Evolutionary conservation across 2,329 filamentous ascomycete species (phyloP).

Genomic region (Endothia cerciana): DNA sequence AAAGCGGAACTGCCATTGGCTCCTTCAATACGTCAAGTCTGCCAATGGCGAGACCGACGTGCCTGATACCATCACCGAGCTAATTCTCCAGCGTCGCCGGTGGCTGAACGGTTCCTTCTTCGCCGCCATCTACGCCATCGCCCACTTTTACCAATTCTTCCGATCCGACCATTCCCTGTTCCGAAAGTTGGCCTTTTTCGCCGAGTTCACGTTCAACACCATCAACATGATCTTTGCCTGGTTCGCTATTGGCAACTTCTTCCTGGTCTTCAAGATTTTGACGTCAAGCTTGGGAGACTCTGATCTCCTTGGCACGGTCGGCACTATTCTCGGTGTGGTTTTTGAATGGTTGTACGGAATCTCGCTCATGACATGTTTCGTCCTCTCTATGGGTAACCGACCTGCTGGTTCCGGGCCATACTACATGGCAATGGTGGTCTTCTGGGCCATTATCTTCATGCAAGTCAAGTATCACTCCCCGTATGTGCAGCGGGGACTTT

Average conservation of each 20-base stretch:
- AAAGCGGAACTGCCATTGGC: constrained; percentile 97
- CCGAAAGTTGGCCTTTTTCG: constrained; percentile 84
- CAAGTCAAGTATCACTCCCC: constrained; percentile 48
- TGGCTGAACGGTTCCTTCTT: constrained; percentile 99
- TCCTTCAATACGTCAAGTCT: constrained; percentile 97
- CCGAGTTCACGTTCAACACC: constrained; percentile 94
- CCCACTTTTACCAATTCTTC: constrained; percentile 96
- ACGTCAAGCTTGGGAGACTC: constrained; percentile 78
- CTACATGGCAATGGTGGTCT: constrained; percentile 97
- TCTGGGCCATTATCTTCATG: constrained; percentile 96
- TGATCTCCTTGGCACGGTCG: constrained; percentile 73
- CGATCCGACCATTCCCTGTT: constrained; percentile 86
- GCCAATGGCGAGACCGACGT: constrained; percentile 97
- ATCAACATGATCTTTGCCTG: constrained; percentile 98
- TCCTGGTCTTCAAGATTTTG: constrained; percentile 96
- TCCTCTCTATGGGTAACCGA: constrained; percentile 90
- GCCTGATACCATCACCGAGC: constrained; percentile 88
- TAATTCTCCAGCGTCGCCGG: constrained; percentile 92
- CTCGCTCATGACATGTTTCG: constrained; percentile 91
- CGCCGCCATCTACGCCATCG: constrained; percentile 91
- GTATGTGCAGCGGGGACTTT: neutral
- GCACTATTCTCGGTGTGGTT: constrained; percentile 80
- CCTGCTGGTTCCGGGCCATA: constrained; percentile 91
- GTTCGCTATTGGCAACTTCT: constrained; percentile 99
- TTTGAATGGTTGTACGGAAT: constrained; percentile 97